phyloP scores from a whole-genome alignment of 2,329 filamentous ascomycete genomes.

The Colletotrichum limetticola region DNA sequence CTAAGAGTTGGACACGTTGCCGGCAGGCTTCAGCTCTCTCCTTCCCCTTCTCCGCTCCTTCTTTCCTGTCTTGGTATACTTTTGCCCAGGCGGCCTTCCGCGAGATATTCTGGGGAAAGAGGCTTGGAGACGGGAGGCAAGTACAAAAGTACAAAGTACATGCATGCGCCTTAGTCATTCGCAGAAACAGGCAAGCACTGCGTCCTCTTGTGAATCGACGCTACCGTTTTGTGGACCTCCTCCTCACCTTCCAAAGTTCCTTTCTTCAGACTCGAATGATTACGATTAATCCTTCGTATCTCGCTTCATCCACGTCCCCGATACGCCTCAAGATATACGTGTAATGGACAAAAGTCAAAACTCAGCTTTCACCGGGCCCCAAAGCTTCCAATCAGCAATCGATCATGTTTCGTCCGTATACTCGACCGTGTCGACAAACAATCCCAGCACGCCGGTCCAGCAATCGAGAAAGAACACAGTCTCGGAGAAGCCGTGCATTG shows the following conservation, averaged over 20 bases:
- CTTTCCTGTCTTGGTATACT: neutral
- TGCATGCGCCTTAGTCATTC: neutral
- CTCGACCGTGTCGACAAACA: neutral
- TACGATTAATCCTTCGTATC: constrained; percentile 12
- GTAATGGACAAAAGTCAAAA: neutral
- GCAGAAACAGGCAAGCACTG: neutral
- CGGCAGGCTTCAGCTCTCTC: neutral
- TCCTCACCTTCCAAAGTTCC: neutral
- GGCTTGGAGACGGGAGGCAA: neutral
- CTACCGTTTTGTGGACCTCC: neutral
- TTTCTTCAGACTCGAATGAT: neutral
- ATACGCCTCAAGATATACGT: neutral
- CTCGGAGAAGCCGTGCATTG: neutral
- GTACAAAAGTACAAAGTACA: neutral
- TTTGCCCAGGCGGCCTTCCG: neutral
- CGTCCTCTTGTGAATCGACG: neutral
- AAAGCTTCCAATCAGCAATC: neutral
- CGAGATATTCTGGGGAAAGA: neutral
- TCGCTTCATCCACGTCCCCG: constrained; percentile 6
- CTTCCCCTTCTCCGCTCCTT: neutral
- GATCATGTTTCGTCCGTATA: neutral
- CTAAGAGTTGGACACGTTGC: neutral
- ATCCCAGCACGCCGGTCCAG: neutral
- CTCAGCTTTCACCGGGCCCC: neutral
- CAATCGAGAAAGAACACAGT: neutral